Base-by-base conservation (phyloP, 768 basidiomycete genomes). In the Candolleomyces efflorescens region DNA sequence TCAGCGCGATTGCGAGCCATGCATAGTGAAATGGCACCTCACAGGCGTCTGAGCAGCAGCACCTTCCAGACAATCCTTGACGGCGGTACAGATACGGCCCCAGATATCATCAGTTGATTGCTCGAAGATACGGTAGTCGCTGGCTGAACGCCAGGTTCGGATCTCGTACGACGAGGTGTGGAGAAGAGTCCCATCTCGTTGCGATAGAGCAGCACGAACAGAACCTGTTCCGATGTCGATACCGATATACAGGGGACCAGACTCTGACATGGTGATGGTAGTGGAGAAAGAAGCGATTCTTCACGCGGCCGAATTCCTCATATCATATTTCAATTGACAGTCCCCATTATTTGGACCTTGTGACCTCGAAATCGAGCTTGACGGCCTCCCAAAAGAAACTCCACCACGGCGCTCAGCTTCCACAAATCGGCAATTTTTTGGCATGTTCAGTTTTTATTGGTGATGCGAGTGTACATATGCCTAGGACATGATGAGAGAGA, bases 221-320 rank as follows among this genome's bases (percentile, higher is more conserved):
- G 94, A 98, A 58, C 95, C 94, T 1, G 97, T 98, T 13, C 97
- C 97, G 32, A 96, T 90, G 69, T 90, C 89, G 58, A 91, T 75
- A 48, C 90, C 89, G 60, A 92, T 78, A 69, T 87, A 91, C 77
- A 81, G 80, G 43, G 61, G 58, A 20, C 56, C 53, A 44, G 36
- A 55, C 20, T 52, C 50, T 36, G 44, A 38, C 26, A n/a, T 46
- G 55, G 11, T 36, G 47, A 23, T 53, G 38, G 52, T 53, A 20
- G n/a, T 17, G 38, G 56, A 36, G 15, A 23, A 62, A 54, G 44
- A 37, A 12, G 38, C 38, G n/a, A 49, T 12, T 53, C 52, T 53
- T 54, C 32, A 53, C 55, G 46, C 56, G 53, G 37, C 27, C 52
- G 44, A 36, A 43, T 50, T 44, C 32, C 32, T 32, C 32, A 32